Evolutionary conservation across 768 basidiomycete species (phyloP).

Genomic region (Agaricus bisporus): DNA sequence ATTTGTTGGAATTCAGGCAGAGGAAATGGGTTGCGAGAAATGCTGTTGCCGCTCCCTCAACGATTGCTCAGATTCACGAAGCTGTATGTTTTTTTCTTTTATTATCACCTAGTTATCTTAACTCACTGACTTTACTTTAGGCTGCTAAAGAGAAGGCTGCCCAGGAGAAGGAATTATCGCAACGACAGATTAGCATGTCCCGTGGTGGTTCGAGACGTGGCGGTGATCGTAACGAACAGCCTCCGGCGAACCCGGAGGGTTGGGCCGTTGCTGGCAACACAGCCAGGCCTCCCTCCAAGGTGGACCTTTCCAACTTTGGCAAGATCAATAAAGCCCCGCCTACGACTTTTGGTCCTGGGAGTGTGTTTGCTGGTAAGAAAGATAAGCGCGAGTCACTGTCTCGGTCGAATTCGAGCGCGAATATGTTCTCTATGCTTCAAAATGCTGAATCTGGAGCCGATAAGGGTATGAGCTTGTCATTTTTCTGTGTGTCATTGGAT

Average conservation of each 20-base stretch:
- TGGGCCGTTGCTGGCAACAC: conserved; percentile 70
- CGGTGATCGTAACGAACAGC: conserved; percentile 53
- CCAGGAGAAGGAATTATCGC: conserved; percentile 52
- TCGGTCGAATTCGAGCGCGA: conserved; percentile 71
- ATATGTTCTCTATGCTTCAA: conserved; percentile 87
- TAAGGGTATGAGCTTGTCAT: conserved; percentile 38
- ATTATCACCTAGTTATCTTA: conserved; percentile 3
- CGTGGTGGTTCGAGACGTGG: conserved; percentile 89
- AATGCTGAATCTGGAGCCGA: conserved; percentile 52
- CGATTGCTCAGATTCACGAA: conserved; percentile 86
- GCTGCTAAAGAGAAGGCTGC: conserved; percentile 79
- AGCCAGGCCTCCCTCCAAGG: conserved; percentile 62
- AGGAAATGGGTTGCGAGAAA: conserved; percentile 78
- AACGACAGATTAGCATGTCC: conserved; percentile 72
- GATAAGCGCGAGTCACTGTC: conserved; percentile 69
- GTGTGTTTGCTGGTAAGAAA: conserved; percentile 77
- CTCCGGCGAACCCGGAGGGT: conserved; percentile 70
- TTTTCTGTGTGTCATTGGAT: neutral
- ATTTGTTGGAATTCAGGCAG: conserved; percentile 83
- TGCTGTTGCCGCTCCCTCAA: conserved; percentile 71
- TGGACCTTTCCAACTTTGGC: conserved; percentile 83
- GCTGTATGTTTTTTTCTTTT: conserved; percentile 44
- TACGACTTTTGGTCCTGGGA: conserved; percentile 78
- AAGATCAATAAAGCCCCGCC: conserved; percentile 67
- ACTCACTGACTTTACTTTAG: conserved; percentile 26